Evolutionary conservation across 495 filamentous ascomycete genomes (phyloP), one percentile per base, ranked within the genome.

Genomic region (Penicillium atrosanguineum): DNA sequence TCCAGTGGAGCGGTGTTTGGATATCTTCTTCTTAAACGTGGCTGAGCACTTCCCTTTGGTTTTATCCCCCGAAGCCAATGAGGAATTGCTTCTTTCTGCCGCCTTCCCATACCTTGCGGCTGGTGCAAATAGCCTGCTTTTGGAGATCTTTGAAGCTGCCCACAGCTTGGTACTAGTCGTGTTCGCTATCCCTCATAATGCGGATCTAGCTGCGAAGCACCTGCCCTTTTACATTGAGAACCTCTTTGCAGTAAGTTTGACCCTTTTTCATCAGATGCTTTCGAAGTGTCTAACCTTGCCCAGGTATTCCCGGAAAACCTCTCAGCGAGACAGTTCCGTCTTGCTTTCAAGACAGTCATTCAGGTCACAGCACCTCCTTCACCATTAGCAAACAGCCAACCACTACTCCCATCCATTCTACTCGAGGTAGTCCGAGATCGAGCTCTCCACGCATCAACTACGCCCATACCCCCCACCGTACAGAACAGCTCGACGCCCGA

Each of bases 11-110:
- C 78, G 90, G 43, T 90, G 83, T 56, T 75, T 90, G 11, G 89
- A 95, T 68, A 83, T 96, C 47, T 98, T 88, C 78, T 97, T 95
- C 70, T 81, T 98, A 40, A 96, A 96, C 64, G 84, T 83, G 2
- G 83, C 86, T 12, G 94, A 98, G 64, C 90, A 96, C 62, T 87
- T 97, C 63, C 86, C 89, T 0, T 70, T 89, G 18, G 70, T 84
- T 18, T 70, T 97, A 7, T 71, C 87, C 0, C 78, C 86, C 2
- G 62, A 75, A 8, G 76, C 79, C 18, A 88, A 82, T 62, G 89
- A 95, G 57, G 76, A 86, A 12, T 73, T 96, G 2, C 79, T 96
- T 26, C 72, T 96, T 38, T 77, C 83, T 14, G 84, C 89, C 4
- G 87, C 89, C 19, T 79, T 81, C 8, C 83, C 88, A 5, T 96